Evolutionary conservation across 495 filamentous ascomycete species (phyloP), one percentile per base, ranked within the genome.

Genomic region (Xylaria curta): DNA sequence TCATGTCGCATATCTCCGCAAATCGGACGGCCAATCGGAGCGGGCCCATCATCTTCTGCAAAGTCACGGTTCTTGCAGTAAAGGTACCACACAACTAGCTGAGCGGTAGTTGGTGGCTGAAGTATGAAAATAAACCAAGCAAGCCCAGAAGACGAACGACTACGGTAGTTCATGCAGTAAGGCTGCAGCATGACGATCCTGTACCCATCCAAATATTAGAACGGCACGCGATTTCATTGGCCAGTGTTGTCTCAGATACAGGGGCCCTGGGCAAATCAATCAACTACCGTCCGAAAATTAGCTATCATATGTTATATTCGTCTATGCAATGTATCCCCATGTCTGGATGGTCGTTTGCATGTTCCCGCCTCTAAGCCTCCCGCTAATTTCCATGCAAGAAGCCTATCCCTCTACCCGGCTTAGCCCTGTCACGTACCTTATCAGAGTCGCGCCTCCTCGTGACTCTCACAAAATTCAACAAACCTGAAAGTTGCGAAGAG

Each of bases 131-230:
- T 28, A 12, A 46, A 64, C 21, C 42, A 13, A n/a, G 42, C 42
- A 49, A 44, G 19, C 15, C 62, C 42, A 65, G 15, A n/a, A 47
- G 13, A 65, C 12, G 38, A 17, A n/a, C 9, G 13, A 65, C 15
- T 15, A 12, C 62, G 62, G 62, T 63, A 65, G 62, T 65, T 65
- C 62, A 44, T 47, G 62, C 62, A 65, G 62, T 47, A 49, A 33
- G 42, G 62, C 42, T 65, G 62, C 62, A 65, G 62, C 21, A 42
- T 19, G 42, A 28, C 24, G 38, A 65, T 49, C 62, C 4, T 4
- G 17, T 1, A 19, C 42, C 42, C 7, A 4, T 46, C 42, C 21
- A 26, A 33, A 26, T 28, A 33, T 21, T 2, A 21, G 42, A 0
- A 31, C 24, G 42, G 42, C 21, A 36, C 26, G 42, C 6, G n/a